A percentile compares a stretch with the other conserved stretches of the same genome.
Conservation (phyloP, 2,329 filamentous ascomycete species). For the Mariannaea sp. region DNA sequence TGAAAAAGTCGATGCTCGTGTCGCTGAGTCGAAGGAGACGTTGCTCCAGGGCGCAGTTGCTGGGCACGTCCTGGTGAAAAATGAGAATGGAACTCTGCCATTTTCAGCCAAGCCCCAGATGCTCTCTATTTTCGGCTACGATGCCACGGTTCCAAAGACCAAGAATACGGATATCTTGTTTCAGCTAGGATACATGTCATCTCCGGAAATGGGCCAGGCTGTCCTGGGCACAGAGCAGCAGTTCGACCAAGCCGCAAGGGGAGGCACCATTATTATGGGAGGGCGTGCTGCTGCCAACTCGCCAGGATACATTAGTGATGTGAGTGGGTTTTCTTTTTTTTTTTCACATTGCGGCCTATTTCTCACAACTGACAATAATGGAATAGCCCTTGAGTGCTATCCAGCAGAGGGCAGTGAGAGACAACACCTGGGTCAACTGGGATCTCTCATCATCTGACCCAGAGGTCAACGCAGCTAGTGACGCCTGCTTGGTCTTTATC, state of each 20-base stretch:
- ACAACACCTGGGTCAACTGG: constrained; percentile 60
- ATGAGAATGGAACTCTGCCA: constrained; percentile 65
- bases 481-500: constrained; percentile 80
- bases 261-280: constrained; percentile 57
- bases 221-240: constrained; percentile 49
- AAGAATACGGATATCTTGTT: constrained; percentile 54
- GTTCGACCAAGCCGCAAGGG: constrained; percentile 55
- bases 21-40: constrained; percentile 49
- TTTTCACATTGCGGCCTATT: not conserved
- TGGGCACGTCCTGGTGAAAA: constrained; percentile 76
- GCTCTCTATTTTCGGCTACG: constrained; percentile 64
- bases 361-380: not conserved
- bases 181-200: constrained; percentile 53
- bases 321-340: too few species aligned
- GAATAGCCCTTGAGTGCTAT: constrained; percentile 60
- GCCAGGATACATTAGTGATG: constrained; percentile 55
- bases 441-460: constrained; percentile 43
- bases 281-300: constrained; percentile 57
- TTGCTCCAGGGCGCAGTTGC: constrained; percentile 60
- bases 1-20: constrained; percentile 54
- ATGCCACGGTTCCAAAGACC: constrained; percentile 60
- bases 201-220: constrained; percentile 51
- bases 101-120: constrained; percentile 59
- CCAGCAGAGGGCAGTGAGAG: constrained; percentile 55
- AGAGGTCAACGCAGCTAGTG: constrained; percentile 45